Conservation (phyloP, 768 basidiomycete genomes). For the Termitomyces sp. region DNA sequence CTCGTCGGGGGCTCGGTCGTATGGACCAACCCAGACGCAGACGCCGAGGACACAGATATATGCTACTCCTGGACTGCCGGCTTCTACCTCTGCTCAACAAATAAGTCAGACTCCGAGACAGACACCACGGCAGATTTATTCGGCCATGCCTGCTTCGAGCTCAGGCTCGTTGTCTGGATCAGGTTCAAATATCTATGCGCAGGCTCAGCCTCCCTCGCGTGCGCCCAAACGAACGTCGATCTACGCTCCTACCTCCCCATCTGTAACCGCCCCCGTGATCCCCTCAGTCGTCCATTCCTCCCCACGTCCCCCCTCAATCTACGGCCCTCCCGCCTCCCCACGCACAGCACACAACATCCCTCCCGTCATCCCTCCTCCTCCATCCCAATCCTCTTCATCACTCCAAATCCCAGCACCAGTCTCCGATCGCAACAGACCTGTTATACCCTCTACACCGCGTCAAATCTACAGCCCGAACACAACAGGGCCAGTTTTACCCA, state of each 20-base stretch:
- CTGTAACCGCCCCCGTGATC: not conserved
- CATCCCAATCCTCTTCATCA: not conserved
- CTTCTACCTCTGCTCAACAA: not conserved
- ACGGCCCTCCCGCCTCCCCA: constrained; percentile 1
- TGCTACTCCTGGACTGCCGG: not conserved
- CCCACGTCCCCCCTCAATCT: not conserved
- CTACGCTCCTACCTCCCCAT: not conserved
- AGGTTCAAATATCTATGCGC: not conserved
- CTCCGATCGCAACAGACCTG: not conserved
- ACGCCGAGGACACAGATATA: constrained; percentile 2
- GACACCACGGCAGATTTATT: constrained; percentile 5
- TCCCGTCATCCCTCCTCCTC: constrained; percentile 1
- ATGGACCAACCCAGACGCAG: not conserved
- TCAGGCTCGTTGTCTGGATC: not conserved
- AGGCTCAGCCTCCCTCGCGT: not conserved
- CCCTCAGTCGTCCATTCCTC: not conserved
- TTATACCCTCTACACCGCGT: not conserved
- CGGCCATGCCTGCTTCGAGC: not conserved
- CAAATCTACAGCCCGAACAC: constrained; percentile 3
- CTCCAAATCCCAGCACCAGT: not conserved
- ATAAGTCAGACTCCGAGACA: constrained; percentile 3
- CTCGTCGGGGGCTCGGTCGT: not conserved
- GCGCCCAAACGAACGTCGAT: not conserved
- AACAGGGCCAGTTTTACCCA: not conserved
- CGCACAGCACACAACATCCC: not conserved